These are phyloP conservation scores for Nakaseomyces glabratus DNA, from an alignment of 1,139 yeast genomes.

Conservation along the genomic window DNA sequence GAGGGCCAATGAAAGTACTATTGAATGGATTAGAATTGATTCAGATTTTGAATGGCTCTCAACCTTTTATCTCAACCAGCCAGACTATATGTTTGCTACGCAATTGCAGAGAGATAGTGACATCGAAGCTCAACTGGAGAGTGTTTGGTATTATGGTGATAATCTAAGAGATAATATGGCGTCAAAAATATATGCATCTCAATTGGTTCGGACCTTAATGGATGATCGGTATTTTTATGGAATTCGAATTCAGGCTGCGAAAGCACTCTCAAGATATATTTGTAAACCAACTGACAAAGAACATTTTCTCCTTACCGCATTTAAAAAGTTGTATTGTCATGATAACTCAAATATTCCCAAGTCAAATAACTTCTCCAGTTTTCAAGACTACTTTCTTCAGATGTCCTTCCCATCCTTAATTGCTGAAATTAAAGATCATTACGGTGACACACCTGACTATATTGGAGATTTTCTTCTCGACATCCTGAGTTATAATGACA, in stretches of 20 bases:
- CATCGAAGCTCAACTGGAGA: constrained; percentile 89
- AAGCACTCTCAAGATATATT: constrained; percentile 62
- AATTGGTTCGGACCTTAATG: constrained; percentile 69
- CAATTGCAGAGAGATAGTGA: constrained; percentile 93
- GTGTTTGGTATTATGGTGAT: constrained; percentile 62
- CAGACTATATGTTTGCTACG: constrained; percentile 91
- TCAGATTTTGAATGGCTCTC: constrained; percentile 98
- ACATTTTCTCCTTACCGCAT: constrained; percentile 54
- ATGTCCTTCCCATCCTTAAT: constrained; percentile 59
- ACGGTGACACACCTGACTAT: constrained; percentile 59
- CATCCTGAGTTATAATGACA: constrained; percentile 75
- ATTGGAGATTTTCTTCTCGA: constrained; percentile 59
- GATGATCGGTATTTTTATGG: constrained; percentile 86
- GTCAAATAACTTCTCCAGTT: constrained; percentile 71
- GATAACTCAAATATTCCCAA: constrained; percentile 56
- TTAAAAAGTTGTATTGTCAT: constrained; percentile 65
- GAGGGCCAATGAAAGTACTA: constrained; percentile 56
- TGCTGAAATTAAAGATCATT: constrained; percentile 49
- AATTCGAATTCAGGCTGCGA: constrained; percentile 78
- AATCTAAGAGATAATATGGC: constrained; percentile 33
- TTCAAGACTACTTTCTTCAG: constrained; percentile 57
- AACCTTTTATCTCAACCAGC: constrained; percentile 69
- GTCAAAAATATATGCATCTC: constrained; percentile 59
- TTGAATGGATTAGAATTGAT: constrained; percentile 95
- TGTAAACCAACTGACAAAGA: constrained; percentile 49